Evolutionary conservation across 352 stramenopile genomes (phyloP), one percentile per base, ranked within the genome.

Genomic region (Phytophthora cryptogea): DNA sequence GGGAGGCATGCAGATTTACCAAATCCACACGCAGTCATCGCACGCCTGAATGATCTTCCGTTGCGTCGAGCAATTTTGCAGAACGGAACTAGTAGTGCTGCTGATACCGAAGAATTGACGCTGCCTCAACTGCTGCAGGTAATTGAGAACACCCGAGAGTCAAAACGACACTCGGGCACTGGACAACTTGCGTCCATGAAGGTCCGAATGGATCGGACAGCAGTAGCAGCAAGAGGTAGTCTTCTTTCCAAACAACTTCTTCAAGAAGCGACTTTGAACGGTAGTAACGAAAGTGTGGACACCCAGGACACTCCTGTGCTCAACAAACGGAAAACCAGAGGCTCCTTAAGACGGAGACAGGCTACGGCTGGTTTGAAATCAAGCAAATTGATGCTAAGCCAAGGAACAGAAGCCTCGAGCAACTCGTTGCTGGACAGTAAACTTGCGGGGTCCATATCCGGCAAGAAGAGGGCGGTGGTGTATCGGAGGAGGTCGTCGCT

Each of bases 401-500:
- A 57, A 37, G 50, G 11, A 23, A 1, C 13, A 1, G 28, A 39
- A 8, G 35, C 20, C 8, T 63, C 57, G 0, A 68, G n/a, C 20
- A 31, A 66, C 14, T 17, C 48, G 5, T 27, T 59, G 35, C 7
- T 66, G 3, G 42, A n/a, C 11, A 60, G 16, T 26, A 62, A 65
- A n/a, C 48, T 53, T 26, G 37, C 46, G 27, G 48, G 28, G 4
- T 56, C 26, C 2, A 23, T 26, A 5, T 48, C 41, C 0, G 43
- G 43, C 30, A 72, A 68, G 44, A 60, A 71, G 43, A 59, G 59
- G 35, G 6, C 9, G 1, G 43, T 45, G 17, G 26, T 55, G 14
- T 39, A 45, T 36, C 49, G 48, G 17, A 28, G 37, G 16, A 52
- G 40, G 16, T 36, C 48, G 4, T 69, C 47, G 2, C 32, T 26